Evolutionary conservation across 1,284 basidiomycete species (phyloP), one percentile per base, ranked within the genome.

Genomic region (Ustilago xerochloae): DNA sequence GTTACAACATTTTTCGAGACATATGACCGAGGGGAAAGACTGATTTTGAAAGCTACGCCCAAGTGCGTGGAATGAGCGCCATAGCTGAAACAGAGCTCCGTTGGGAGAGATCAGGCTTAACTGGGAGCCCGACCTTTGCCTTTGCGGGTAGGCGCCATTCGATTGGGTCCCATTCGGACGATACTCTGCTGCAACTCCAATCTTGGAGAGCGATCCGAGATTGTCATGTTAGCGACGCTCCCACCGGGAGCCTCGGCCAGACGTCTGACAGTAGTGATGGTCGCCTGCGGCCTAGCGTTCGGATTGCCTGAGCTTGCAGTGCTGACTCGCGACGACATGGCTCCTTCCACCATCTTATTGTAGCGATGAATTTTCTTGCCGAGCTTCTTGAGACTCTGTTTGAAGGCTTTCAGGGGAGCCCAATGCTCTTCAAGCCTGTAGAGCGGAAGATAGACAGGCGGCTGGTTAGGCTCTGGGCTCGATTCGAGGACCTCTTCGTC

Each of bases 101-200:
- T 2, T n/a, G 5, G 39, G 22, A 36, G 26, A n/a, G 22, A 15
- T 9, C n/a, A n/a, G n/a, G 22, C 33, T 63, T 39, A 63, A 24
- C 35, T 49, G 0, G 65, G 59, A 29, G 56, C 65, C 18, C 60
- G 54, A 20, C 50, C 29, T 30, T 68, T 68, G 33, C 53, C 58
- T 35, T 67, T 67, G 22, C 54, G 3, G n/a, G 49, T 30, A 8
- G 45, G 39, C 6, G 24, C 30, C 10, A 26, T 30, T 15, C 36
- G 24, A n/a, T n/a, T n/a, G n/a, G n/a, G n/a, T n/a, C n/a, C n/a
- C n/a, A n/a, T n/a, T n/a, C n/a, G n/a, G n/a, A n/a, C n/a, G n/a
- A n/a, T n/a, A n/a, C n/a, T n/a, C n/a, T n/a, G n/a, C n/a, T n/a
- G n/a, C n/a, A n/a, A n/a, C n/a, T n/a, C n/a, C n/a, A n/a, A n/a